phyloP scores from a whole-genome alignment of 371 early-diverging fungal species.

The Mortierella sp. region DNA sequence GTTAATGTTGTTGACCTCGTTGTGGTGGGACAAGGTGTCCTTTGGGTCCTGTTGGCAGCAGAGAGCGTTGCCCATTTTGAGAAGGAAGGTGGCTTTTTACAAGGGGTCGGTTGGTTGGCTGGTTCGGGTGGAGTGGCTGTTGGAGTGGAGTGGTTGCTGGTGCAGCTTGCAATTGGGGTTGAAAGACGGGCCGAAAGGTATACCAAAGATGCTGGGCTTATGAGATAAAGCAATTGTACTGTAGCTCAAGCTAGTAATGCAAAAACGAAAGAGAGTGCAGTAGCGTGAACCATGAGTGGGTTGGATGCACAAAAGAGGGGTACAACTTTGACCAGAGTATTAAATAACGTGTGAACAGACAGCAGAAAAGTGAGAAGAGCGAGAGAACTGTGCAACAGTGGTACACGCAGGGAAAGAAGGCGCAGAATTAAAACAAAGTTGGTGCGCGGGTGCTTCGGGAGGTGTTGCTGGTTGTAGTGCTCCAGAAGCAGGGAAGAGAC shows the following conservation, averaged over 20 bases:
- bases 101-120: not conserved
- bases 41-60: not conserved
- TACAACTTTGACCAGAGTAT: not conserved
- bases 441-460: not conserved
- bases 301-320: not conserved
- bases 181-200: not conserved
- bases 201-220: not conserved
- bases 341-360: not conserved
- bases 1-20: not conserved
- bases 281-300: not conserved
- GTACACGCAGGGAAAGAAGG: not conserved
- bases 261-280: not conserved
- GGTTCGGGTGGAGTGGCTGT: not conserved
- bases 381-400: not conserved
- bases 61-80: constrained; percentile 8
- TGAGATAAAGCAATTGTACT: not conserved
- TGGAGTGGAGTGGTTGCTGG: not conserved
- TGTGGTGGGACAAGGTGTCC: not conserved
- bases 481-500: not conserved
- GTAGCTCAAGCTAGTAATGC: not conserved
- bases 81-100: not conserved
- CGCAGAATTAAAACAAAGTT: constrained; percentile 4
- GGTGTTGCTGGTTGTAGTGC: not conserved
- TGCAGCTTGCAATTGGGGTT: not conserved
- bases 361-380: not conserved